Percentiles rank a stretch among this genome's conserved stretches.
Evolutionary conservation across 2,329 filamentous ascomycete species (phyloP).

Genomic region (Rhinocladiella mackenziei): DNA sequence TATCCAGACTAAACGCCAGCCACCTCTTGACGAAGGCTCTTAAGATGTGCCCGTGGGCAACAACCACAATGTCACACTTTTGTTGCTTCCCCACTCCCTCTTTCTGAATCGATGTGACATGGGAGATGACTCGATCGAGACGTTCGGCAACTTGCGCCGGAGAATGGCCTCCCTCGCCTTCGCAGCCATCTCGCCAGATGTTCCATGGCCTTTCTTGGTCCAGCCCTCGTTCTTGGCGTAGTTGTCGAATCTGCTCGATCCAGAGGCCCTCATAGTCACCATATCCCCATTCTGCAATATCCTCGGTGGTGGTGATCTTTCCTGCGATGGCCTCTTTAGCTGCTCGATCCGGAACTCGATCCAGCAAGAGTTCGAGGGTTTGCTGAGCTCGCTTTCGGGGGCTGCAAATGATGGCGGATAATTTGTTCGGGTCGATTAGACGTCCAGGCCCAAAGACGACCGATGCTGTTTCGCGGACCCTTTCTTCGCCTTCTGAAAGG

Average conservation of each 20-base stretch:
- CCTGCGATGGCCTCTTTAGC: conserved; percentile 23
- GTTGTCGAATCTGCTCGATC: conserved; percentile 47
- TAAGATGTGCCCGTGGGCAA: conserved; percentile 43
- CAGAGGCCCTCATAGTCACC: conserved; percentile 59
- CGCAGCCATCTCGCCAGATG: conserved; percentile 58
- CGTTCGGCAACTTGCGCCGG: conserved; percentile 39
- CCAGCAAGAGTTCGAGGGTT: conserved; percentile 45
- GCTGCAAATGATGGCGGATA: conserved; percentile 49
- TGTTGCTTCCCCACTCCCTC: conserved; percentile 21
- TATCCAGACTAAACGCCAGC: conserved; percentile 42
- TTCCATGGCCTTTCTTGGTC: conserved; percentile 51
- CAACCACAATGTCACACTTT: conserved; percentile 18
- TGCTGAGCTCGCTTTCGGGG: conserved; percentile 48
- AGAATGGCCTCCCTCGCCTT: conserved; percentile 41
- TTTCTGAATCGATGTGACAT: conserved; percentile 41
- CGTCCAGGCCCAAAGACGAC: conserved; percentile 49
- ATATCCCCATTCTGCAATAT: conserved; percentile 60
- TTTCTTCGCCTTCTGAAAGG: conserved; percentile 40
- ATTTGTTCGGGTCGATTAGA: conserved; percentile 49
- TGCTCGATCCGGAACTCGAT: conserved; percentile 1
- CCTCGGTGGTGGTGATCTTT: conserved; percentile 38
- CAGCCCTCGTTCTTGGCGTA: conserved; percentile 46
- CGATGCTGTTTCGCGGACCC: conserved; percentile 44
- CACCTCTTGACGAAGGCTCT: conserved; percentile 48
- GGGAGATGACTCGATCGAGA: conserved; percentile 41